Evolutionary conservation across 805 yeast species (phyloP), one percentile per base, ranked within the genome.

Genomic region (Cyberlindnera xishuangbannaensis): DNA sequence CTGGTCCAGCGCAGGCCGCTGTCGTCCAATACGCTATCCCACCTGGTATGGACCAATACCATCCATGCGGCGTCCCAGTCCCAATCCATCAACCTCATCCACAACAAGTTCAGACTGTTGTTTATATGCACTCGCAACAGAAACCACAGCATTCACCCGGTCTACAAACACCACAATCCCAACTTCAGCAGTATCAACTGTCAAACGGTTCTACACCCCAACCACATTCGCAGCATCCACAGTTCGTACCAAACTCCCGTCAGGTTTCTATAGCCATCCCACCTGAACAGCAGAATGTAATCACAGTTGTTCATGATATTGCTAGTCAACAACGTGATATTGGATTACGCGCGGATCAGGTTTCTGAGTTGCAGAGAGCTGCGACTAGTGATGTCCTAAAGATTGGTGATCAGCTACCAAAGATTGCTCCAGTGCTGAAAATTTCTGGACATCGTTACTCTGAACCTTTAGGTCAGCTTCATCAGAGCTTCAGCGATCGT

Each of bases 341-440:
- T 8, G 31, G 43, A 4, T 13, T 18, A 11, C 38, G 44, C 24
- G 41, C 51, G 7, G 53, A 51, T 2, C 24, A 28, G n/a, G 33
- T 50, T 14, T 22, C 34, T 15, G 41, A 41, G 22, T 44, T 45
- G n/a, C 30, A 50, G 4, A 31, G 46, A 13, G 39, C 49, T 3
- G 44, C 51, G 2, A 36, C 34, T 11, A 31, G 40, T 5, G 58
- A 53, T 36, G 48, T 47, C 1, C 13, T 50, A 12, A 45, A 31
- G 27, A 42, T 52, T 15, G 39, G 52, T 13, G 56, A 48, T 17
- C 35, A 42, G 10, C 32, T 47, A 5, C 57, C 57, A 0, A 47
- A 44, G 22, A 33, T 52, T n/a, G 50, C 45, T 3, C 58, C 55
- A 7, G 39, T 38, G 1, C 26, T 48, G 12, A 29, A 37, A 23